Evolutionary conservation across 768 basidiomycete species (phyloP), one percentile per base, ranked within the genome.

Genomic region (Lyophyllum atratum): DNA sequence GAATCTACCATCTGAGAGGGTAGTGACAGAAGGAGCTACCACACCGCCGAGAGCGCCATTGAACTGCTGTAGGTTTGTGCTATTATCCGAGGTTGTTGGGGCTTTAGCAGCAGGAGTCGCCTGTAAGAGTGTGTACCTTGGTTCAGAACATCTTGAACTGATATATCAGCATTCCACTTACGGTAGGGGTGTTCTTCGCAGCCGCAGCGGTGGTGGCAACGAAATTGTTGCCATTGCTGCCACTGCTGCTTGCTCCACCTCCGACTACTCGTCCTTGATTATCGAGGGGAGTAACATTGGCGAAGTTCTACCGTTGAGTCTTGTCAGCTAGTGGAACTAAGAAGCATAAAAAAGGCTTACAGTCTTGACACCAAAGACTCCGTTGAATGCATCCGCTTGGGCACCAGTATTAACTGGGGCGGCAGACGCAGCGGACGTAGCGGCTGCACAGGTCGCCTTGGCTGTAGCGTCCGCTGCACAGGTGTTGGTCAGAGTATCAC

Each of bases 341-440:
- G 45, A 39, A 19, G 2, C 53, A 29, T 14, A 1, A 9, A 21
- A 15, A 56, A 24, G 6, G 29, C 73, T 47, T 47, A 78, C 77
- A 47, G 85, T 85, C 4, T 46, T 69, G 57, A 83, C 76, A 19
- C 81, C 83, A 59, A 87, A 84, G 42, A 68, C 79, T 17, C 73
- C 74, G 69, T 88, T 87, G 78, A 86, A 88, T 4, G 74, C 79
- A 67, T 87, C 86, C 15, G 86, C 85, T 62, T 84, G 81, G 11
- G 72, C 77, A 60, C 85, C 85, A 28, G 75, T 76, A 58, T 72
- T 73, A 6, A 74, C 72, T 1, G 76, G 47, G 9, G 70, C 75
- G 33, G 78, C 71, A 54, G 68, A 65, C 17, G 82, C 82, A 51
- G 81, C 79, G 29, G 74, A 59, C 42, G 67, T 45, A 9, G 80